phyloP scores from a whole-genome alignment of 2,329 filamentous ascomycete genomes.

The Aspergillus nomiae region DNA sequence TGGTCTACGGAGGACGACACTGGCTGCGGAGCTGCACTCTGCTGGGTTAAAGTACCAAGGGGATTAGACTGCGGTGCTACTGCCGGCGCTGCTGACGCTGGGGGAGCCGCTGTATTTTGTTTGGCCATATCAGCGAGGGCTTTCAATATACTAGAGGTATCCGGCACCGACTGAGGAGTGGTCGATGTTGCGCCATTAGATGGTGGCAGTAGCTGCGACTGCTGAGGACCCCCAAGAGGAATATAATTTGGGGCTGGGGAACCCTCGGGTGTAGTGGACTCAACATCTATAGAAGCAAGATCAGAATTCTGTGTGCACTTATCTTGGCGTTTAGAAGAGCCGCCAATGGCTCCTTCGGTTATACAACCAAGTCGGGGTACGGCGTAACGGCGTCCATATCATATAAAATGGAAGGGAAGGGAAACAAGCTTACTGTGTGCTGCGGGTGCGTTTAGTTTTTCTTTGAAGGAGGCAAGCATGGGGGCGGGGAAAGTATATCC shows the following conservation, averaged over 20 bases:
- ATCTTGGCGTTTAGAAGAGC: neutral
- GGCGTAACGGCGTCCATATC: slow-evolving; percentile 4
- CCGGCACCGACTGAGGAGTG: slow-evolving; percentile 47
- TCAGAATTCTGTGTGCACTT: slow-evolving; percentile 26
- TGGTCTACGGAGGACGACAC: slow-evolving; percentile 49
- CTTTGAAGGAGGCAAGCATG: slow-evolving; percentile 81
- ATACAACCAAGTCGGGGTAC: slow-evolving; percentile 4
- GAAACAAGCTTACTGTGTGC: slow-evolving; percentile 63
- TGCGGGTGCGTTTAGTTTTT: slow-evolving; percentile 68
- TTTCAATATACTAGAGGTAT: slow-evolving; percentile 70
- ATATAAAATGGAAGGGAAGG: slow-evolving; percentile 16
- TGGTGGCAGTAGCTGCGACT: slow-evolving; percentile 24
- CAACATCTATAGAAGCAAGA: slow-evolving; percentile 51
- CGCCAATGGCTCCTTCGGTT: neutral
- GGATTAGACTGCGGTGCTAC: slow-evolving; percentile 44
- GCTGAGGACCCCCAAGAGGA: slow-evolving; percentile 37
- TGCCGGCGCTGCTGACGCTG: slow-evolving; percentile 37
- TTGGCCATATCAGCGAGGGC: slow-evolving; percentile 79
- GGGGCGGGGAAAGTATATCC: slow-evolving; percentile 82
- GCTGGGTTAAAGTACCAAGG: slow-evolving; percentile 53
- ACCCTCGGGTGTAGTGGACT: slow-evolving; percentile 69
- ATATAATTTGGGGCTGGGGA: slow-evolving; percentile 51
- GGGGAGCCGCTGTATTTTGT: slow-evolving; percentile 63
- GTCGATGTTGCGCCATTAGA: slow-evolving; percentile 26
- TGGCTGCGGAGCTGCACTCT: slow-evolving; percentile 44